Evolutionary conservation across 73 alveolate species (phyloP), one percentile per base, ranked within the genome.

Genomic region (Paramecium bursaria): DNA sequence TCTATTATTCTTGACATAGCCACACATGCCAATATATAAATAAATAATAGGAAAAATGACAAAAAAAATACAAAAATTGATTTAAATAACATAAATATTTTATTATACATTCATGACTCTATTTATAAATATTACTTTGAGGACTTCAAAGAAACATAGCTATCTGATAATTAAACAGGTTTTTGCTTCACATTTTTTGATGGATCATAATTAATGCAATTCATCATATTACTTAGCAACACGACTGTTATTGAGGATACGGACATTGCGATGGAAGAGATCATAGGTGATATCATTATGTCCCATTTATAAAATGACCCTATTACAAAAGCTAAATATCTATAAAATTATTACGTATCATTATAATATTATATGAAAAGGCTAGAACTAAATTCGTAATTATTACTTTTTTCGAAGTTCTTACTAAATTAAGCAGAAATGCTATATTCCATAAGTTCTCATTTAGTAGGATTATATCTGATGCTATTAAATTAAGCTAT

Each of bases 381-480:
- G 89, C 75, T 82, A 80, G 54, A 1, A 48, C 26, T 10, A 79
- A 27, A 54, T 79, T 79, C 0, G 54, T 35, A 55, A 53, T 53
- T 10, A 79, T 55, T 10, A 79, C 33, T 22, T 42, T 79, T 25
- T 48, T 31, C 1, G 89, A 80, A 23, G 48, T n/a, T 5, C 54
- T 79, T 50, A 79, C 46, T 14, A 79, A 73, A 15, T 79, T 73
- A 22, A 79, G 19, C 7, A 79, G 57, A 19, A 33, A 31, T 19
- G 55, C 85, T 10, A 79, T 79, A 21, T 61, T 55, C 85, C 89
- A 79, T 21, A 79, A 54, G 42, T 79, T 79, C 46, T 79, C 85
- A 54, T 79, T 79, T 7, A 79, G 35, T 1, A 51, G 29, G 15
- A 79, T 73, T 1, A 79, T 44, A 52, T 79, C 89, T n/a, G 85